Evolutionary conservation across 164 flowering plant genomes (phyloP).

Genomic region (Sedum album): DNA sequence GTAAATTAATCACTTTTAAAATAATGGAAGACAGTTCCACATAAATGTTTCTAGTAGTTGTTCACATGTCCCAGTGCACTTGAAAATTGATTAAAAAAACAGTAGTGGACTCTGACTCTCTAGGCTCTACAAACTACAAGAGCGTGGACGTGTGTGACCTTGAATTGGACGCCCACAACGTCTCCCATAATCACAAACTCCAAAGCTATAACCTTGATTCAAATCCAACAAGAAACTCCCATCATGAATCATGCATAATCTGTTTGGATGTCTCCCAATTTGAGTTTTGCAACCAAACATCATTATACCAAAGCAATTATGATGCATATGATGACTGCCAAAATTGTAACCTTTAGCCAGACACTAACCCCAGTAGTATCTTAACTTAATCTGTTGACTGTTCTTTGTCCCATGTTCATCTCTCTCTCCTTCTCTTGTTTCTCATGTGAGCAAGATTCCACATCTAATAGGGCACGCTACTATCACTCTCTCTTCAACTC

Average conservation of each 20-base stretch:
- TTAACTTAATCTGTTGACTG: neutral
- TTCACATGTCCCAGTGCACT: neutral
- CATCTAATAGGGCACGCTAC: slow-evolving; percentile 1
- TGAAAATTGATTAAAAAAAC: neutral
- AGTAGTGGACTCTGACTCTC: neutral
- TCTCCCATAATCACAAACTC: neutral
- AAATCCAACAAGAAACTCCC: neutral
- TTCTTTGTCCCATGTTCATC: neutral
- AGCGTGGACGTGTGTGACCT: neutral
- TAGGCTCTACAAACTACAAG: neutral
- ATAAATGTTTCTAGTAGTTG: neutral
- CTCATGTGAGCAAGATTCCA: slow-evolving; percentile 7
- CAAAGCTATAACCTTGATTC: neutral
- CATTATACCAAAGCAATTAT: slow-evolving; percentile 4
- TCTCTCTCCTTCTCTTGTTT: neutral
- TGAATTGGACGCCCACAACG: neutral
- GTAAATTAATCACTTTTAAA: too few species aligned
- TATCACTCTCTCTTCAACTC: neutral
- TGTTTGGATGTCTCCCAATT: neutral
- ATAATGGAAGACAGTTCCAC: neutral
- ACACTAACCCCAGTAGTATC: neutral
- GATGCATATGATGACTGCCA: slow-evolving; percentile 6
- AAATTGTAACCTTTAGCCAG: neutral
- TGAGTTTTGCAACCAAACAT: slow-evolving; percentile 5
- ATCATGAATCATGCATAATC: neutral